A percentile compares a stretch with the other conserved stretches of the same genome.
Conservation (phyloP, 352 stramenopile genomes). For the Pythium aristosporum region DNA sequence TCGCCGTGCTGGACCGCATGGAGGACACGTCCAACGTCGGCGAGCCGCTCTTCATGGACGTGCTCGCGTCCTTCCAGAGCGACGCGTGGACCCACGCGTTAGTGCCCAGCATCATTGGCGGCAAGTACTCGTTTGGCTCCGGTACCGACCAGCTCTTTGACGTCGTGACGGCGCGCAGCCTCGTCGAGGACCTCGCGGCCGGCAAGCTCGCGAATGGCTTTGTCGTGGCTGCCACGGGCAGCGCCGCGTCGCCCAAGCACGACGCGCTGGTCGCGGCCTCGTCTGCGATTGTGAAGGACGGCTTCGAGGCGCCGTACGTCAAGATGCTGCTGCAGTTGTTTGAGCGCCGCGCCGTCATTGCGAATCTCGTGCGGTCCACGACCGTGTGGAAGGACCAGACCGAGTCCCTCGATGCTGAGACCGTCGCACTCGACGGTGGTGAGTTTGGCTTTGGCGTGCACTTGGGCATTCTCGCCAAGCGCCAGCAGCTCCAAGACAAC, state of each 20-base stretch:
- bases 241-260: conserved; percentile 41
- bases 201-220: conserved; percentile 76
- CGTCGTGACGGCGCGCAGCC: conserved; percentile 72
- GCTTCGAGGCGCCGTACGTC: conserved; percentile 68
- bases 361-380: conserved; percentile 63
- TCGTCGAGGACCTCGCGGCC: conserved; percentile 65
- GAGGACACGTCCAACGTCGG: conserved; percentile 85
- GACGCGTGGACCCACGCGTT: conserved; percentile 62
- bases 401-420: conserved; percentile 28
- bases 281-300: conserved; percentile 30
- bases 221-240: conserved; percentile 37
- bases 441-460: conserved; percentile 79
- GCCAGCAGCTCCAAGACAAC: conserved; percentile 68
- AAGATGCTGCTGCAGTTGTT: conserved; percentile 82
- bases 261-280: conserved; percentile 43
- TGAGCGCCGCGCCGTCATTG: conserved; percentile 65
- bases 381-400: conserved; percentile 71
- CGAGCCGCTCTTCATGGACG: conserved; percentile 91
- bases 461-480: conserved; percentile 66
- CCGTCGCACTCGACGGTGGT: conserved; percentile 51
- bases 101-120: conserved; percentile 70
- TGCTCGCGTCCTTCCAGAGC: conserved; percentile 88
- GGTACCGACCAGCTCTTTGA: conserved; percentile 71
- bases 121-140: conserved; percentile 75
- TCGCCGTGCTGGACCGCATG: conserved; percentile 91